A percentile compares a stretch with the other conserved stretches of the same genome.
Evolutionary conservation across 306 rosid genomes (phyloP).

Genomic region (Cicer bijugum): DNA sequence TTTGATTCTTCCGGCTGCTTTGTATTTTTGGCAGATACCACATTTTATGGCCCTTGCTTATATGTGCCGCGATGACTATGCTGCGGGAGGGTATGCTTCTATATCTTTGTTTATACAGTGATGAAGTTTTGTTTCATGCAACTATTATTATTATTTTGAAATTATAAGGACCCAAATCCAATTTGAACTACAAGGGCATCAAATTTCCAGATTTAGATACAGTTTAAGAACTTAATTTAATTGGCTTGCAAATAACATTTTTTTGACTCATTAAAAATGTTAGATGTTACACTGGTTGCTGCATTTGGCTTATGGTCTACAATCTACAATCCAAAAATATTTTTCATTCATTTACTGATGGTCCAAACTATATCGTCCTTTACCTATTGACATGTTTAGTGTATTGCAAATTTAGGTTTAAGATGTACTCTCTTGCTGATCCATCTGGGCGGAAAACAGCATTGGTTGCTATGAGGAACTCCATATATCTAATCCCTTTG

Average conservation of each 20-base stretch:
- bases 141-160: neutral
- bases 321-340: neutral
- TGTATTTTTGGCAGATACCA: constrained; percentile 97
- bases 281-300: constrained; percentile 22
- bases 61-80: constrained; percentile 87
- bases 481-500: constrained; percentile 83
- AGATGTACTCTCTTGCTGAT: constrained; percentile 90
- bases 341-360: constrained; percentile 15
- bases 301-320: constrained; percentile 32
- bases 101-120: constrained; percentile 22
- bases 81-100: constrained; percentile 88
- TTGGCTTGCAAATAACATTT: neutral
- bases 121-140: neutral
- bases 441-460: constrained; percentile 83
- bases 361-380: neutral
- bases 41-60: constrained; percentile 99
- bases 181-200: neutral
- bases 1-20: constrained; percentile 92
- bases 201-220: neutral
- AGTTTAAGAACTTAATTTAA: constrained; percentile 9
- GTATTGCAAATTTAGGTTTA: constrained; percentile 65
- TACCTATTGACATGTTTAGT: constrained; percentile 24
- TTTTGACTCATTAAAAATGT: neutral
- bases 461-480: constrained; percentile 85
- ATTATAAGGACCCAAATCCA: neutral